Evolutionary conservation across 495 filamentous ascomycete genomes (phyloP).

Genomic region (Penicillium roqueforti): DNA sequence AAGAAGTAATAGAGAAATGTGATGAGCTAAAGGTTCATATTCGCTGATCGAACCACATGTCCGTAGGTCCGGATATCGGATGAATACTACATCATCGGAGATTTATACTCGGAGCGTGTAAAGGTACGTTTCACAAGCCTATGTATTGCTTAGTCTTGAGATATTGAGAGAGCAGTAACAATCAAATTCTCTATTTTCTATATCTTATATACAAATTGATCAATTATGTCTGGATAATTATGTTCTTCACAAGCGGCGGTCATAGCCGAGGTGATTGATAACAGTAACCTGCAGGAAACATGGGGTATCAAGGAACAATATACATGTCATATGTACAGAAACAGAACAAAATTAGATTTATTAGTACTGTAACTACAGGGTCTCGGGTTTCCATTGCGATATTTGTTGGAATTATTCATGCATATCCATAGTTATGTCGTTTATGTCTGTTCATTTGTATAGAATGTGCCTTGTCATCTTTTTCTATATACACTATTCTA

Average conservation of each 20-base stretch:
- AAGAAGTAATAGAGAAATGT: neutral
- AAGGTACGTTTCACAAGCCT: neutral
- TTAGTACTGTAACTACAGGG: neutral
- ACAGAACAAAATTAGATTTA: neutral
- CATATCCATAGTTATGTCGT: too few species aligned
- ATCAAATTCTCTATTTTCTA: neutral
- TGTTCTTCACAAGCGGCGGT: neutral
- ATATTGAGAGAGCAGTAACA: neutral
- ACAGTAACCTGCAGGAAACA: neutral
- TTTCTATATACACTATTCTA: too few species aligned
- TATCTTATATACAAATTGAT: neutral
- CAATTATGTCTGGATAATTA: neutral
- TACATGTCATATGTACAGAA: too few species aligned
- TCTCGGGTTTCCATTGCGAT: neutral
- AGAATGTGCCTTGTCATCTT: too few species aligned
- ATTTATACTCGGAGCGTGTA: neutral
- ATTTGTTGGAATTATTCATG: neutral
- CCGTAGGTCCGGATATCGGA: constrained; percentile 24
- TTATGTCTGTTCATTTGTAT: too few species aligned
- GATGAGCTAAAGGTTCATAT: neutral
- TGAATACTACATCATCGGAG: constrained; percentile 18
- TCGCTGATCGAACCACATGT: constrained; percentile 18
- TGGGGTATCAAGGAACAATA: too few species aligned
- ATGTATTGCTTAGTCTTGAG: neutral
- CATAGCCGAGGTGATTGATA: neutral